phyloP scores from a whole-genome alignment of 306 rosid genomes.

The Trifolium fragiferum region DNA sequence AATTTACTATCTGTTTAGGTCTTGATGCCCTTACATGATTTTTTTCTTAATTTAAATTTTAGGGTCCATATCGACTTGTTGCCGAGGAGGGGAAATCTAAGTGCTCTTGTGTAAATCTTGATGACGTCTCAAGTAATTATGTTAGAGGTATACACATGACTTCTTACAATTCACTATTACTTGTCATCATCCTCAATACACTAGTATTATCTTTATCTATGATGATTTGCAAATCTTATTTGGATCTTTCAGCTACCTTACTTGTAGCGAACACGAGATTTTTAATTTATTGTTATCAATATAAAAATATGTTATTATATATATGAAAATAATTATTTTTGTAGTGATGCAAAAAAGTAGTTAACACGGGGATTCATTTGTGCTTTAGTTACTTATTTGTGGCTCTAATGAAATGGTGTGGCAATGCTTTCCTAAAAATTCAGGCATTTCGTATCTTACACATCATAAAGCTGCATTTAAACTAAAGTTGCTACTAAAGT shows the following conservation, averaged over 20 bases:
- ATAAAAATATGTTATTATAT: conserved; percentile 28
- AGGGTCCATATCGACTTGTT: conserved; percentile 97
- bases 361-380: conserved; percentile 12
- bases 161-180: conserved; percentile 32
- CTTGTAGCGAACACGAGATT: conserved; percentile 1
- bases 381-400: conserved; percentile 22
- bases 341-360: background rate
- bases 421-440: conserved; percentile 5
- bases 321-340: conserved; percentile 15
- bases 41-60: conserved; percentile 26
- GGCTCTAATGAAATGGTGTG: conserved; percentile 32
- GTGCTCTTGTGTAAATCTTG: conserved; percentile 98
- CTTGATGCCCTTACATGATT: conserved; percentile 24
- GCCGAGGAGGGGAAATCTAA: conserved; percentile 98
- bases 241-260: conserved; percentile 20
- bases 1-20: background rate
- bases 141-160: conserved; percentile 69
- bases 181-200: conserved; percentile 16
- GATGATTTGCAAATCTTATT: conserved; percentile 26
- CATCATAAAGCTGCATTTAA: no score
- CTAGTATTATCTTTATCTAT: conserved; percentile 4
- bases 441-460: no score
- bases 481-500: no score
- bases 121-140: conserved; percentile 81
- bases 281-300: conserved; percentile 8